Evolutionary conservation across 2,329 filamentous ascomycete species (phyloP), one percentile per base, ranked within the genome.

Genomic region (Exophiala sp.): DNA sequence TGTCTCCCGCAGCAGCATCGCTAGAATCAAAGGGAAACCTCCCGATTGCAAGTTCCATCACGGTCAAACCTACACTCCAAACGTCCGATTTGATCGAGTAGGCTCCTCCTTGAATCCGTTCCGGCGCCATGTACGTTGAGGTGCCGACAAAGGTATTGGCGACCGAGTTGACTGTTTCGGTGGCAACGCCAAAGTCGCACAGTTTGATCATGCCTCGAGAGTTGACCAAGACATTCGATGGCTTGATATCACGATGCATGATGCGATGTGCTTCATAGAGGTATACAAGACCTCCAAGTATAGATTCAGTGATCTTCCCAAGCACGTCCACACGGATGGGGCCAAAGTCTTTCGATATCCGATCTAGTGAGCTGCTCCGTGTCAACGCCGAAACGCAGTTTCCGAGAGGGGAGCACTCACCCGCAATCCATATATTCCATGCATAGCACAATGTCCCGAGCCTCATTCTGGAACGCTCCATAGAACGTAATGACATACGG

Each of bases 381-480:
- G 63, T 63, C 38, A 55, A 53, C 14, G 11, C 49, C 33, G 65
- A 44, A 52, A 41, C 54, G 46, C 48, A 14, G 36, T 14, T 51
- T n/a, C 43, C 45, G 24, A 12, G 48, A 35, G 16, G 9, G 42
- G 40, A n/a, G 21, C 20, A 76, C 89, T 73, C 81, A 97, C 94
- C 94, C 94, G 69, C 92, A 90, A 73, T 99, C 94, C 90, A 96
- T 96, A 70, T 99, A 97, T 72, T 99, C 94, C 94, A 99, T 99
- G 72, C 94, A 99, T 86, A 99, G 92, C 65, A 97, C 95, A 55
- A 99, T 95, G 75, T 99, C 94, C 68, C 95, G 92, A 58, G 91
- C 91, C 68, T 95, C 89, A 69, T 96, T 97, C 67, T 97, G 82
- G 69, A 97, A 99, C 35, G 94, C 94, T 57, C 94, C 94, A 68